Conservation (phyloP, 2,329 filamentous ascomycete species). For the Sporothrix brunneoviolacea region DNA sequence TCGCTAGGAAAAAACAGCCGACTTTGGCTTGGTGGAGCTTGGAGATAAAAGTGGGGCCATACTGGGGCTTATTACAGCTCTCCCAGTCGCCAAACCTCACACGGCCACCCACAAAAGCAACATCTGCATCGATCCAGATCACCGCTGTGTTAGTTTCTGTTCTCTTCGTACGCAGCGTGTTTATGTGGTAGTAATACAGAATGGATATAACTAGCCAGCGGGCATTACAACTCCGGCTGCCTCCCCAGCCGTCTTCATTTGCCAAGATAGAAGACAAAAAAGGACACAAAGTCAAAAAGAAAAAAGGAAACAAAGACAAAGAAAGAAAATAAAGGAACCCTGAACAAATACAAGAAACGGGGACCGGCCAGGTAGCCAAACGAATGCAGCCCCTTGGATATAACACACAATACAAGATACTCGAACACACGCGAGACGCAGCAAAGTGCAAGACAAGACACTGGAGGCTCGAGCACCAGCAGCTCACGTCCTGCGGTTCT, state of each 20-base stretch:
- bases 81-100: too few species aligned
- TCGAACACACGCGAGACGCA: neutral
- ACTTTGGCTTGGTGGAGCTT: neutral
- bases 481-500: neutral
- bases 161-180: too few species aligned
- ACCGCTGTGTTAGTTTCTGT: too few species aligned
- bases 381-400: neutral
- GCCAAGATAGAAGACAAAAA: neutral
- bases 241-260: neutral
- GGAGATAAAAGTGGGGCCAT: slow-evolving; percentile 1
- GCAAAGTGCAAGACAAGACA: neutral
- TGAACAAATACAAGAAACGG: neutral
- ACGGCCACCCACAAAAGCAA: too few species aligned
- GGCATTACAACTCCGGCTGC: too few species aligned
- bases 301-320: neutral
- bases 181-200: too few species aligned
- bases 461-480: neutral
- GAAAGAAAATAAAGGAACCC: neutral
- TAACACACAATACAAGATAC: neutral
- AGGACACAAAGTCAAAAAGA: neutral
- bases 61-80: too few species aligned
- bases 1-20: neutral
- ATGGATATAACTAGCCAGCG: too few species aligned
- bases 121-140: too few species aligned
- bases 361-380: neutral